Conservation (phyloP, 164 flowering plant genomes). For the Chimonanthus praecox region DNA sequence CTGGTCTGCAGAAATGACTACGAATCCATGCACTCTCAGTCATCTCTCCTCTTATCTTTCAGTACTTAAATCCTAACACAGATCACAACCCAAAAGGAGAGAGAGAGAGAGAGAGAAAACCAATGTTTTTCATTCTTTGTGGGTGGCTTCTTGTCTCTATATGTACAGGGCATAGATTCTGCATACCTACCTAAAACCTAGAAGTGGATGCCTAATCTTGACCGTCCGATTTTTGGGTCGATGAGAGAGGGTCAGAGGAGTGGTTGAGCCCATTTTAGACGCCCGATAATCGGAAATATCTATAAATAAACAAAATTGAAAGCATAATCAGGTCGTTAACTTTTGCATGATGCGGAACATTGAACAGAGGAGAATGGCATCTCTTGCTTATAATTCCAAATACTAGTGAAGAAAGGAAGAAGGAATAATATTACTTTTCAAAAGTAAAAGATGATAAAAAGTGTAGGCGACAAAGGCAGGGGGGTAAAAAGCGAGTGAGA, state of each 20-base stretch:
- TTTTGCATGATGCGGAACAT: too few relatives aligned
- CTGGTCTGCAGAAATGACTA: slow-evolving; percentile 32
- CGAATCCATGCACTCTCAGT: slow-evolving; percentile 16
- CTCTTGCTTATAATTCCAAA: too few relatives aligned
- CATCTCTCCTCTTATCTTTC: slow-evolving; percentile 2
- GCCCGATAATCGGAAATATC: slow-evolving; percentile 28
- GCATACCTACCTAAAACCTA: background rate
- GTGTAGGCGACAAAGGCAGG: too few relatives aligned
- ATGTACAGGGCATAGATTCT: background rate
- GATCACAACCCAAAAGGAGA: background rate
- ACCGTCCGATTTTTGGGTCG: slow-evolving; percentile 3
- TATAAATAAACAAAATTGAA: background rate
- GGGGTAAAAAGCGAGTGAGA: too few relatives aligned
- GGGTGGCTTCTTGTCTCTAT: background rate
- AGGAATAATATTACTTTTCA: too few relatives aligned
- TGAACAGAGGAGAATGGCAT: too few relatives aligned
- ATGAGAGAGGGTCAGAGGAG: slow-evolving; percentile 48
- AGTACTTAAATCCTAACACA: background rate
- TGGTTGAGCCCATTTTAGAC: slow-evolving; percentile 46
- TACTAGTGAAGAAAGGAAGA: too few relatives aligned
- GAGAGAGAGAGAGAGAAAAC: too few relatives aligned
- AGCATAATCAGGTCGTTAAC: background rate
- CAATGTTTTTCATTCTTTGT: background rate
- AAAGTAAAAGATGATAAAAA: too few relatives aligned
- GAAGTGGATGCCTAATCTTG: background rate